Percentiles rank a stretch among this genome's conserved stretches.
Conservation (phyloP, 371 early-diverging fungal genomes). For the Mucor mucedo region DNA sequence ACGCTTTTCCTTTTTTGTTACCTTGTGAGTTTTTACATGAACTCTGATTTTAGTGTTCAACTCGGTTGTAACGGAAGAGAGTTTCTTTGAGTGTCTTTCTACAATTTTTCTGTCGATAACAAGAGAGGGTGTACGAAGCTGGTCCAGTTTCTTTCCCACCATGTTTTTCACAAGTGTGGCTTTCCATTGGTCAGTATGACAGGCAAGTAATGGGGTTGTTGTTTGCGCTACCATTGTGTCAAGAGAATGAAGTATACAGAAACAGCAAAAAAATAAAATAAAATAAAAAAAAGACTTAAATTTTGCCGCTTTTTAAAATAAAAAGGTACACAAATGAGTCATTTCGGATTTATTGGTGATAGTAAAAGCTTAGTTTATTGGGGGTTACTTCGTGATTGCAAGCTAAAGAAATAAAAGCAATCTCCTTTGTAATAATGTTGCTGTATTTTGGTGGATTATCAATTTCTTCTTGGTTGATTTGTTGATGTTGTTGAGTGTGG, state of each 20-base stretch:
- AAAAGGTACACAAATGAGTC: too few relatives aligned
- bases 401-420: too few relatives aligned
- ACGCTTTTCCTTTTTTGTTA: constrained; percentile 12
- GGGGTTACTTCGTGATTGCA: too few relatives aligned
- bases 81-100: constrained; percentile 34
- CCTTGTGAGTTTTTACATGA: constrained; percentile 58
- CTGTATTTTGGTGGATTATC: too few relatives aligned
- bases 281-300: background rate
- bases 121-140: constrained; percentile 46
- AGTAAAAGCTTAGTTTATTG: background rate
- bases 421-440: too few relatives aligned
- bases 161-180: constrained; percentile 21
- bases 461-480: too few relatives aligned
- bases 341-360: background rate
- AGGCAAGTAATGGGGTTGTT: constrained; percentile 24
- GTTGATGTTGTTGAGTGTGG: too few relatives aligned
- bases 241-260: background rate
- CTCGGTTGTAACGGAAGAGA: constrained; percentile 29
- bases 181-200: constrained; percentile 25
- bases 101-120: constrained; percentile 42
- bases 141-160: constrained; percentile 40
- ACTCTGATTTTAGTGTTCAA: constrained; percentile 37
- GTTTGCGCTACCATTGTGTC: constrained; percentile 17
- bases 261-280: background rate
- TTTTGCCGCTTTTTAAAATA: too few relatives aligned